Percentiles rank a stretch among this genome's conserved stretches.
Conservation (phyloP, 2,329 filamentous ascomycete species). For the Colletotrichum graminicola region DNA sequence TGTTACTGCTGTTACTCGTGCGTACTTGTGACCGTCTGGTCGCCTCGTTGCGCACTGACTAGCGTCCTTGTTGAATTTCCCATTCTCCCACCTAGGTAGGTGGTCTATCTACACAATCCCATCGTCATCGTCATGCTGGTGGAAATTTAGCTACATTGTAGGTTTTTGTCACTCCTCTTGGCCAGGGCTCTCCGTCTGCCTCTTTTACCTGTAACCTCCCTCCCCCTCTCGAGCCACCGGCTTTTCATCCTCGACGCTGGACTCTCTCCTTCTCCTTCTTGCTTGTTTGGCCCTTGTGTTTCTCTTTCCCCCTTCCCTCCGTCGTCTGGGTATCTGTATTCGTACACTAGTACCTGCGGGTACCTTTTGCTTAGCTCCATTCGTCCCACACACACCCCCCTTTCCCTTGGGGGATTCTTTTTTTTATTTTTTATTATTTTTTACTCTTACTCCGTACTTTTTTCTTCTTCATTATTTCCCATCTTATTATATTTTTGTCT, state of each 20-base stretch:
- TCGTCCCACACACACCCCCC: conserved; percentile 4
- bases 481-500: conserved; percentile 6
- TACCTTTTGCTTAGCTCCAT: conserved; percentile 21
- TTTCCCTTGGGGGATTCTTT: conserved; percentile 6
- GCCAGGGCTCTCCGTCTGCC: background rate
- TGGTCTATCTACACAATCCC: background rate
- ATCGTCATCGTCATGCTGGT: background rate
- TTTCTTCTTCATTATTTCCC: background rate
- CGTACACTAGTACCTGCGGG: background rate
- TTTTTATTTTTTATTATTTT: background rate
- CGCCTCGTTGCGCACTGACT: background rate
- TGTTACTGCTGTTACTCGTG: background rate
- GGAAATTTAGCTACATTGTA: background rate
- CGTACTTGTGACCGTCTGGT: background rate
- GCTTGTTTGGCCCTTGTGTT: conserved; percentile 1
- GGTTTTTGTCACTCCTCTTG: background rate
- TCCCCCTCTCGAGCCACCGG: conserved; percentile 29
- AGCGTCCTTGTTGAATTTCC: conserved; percentile 13
- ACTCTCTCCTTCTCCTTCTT: conserved; percentile 26
- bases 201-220: conserved; percentile 39
- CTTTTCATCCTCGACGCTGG: conserved; percentile 14
- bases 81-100: background rate
- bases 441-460: too few relatives aligned
- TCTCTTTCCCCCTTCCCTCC: conserved; percentile 5
- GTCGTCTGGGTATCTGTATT: background rate